phyloP scores from a whole-genome alignment of 2,329 filamentous ascomycete genomes.

The Fusarium odoratissimum region DNA sequence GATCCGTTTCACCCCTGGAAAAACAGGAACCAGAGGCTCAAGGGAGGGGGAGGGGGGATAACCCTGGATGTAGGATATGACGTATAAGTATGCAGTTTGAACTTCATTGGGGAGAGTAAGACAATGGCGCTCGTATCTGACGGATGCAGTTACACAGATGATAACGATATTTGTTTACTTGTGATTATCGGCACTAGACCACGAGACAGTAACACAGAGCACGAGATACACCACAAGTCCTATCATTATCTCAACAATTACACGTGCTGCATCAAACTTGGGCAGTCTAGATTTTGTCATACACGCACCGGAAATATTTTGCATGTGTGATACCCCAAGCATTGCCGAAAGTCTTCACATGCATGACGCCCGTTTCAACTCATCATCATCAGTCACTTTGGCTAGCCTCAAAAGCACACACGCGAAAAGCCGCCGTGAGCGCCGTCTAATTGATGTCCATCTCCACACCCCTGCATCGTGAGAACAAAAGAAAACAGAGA shows the following conservation, averaged over 20 bases:
- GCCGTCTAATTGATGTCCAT: background rate
- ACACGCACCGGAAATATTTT: background rate
- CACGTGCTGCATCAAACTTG: conserved; percentile 17
- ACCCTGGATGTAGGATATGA: conserved; percentile 23
- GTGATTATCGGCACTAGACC: background rate
- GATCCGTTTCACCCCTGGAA: conserved; percentile 26
- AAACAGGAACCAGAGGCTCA: conserved; percentile 11
- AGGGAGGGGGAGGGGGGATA: background rate
- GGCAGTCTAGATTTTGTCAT: background rate
- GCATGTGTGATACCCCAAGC: background rate
- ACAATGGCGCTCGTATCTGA: background rate
- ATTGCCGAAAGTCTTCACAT: conserved; percentile 27
- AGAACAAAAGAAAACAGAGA: background rate
- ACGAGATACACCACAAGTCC: background rate
- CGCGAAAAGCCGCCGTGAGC: conserved; percentile 21
- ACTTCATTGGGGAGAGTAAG: conserved; percentile 18
- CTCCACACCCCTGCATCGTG: conserved; percentile 19
- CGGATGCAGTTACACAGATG: background rate
- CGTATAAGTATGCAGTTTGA: conserved; percentile 27
- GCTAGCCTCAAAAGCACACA: conserved; percentile 2
- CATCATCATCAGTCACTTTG: conserved; percentile 3
- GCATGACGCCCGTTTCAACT: conserved; percentile 14
- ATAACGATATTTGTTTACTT: conserved; percentile 2
- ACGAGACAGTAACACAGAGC: conserved; percentile 9
- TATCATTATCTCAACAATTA: conserved; percentile 1